Percentiles rank a stretch among this genome's conserved stretches.
These are phyloP conservation scores for Venturia pyrina DNA, from an alignment of 2,329 filamentous ascomycete genomes.

Conservation along the genomic window DNA sequence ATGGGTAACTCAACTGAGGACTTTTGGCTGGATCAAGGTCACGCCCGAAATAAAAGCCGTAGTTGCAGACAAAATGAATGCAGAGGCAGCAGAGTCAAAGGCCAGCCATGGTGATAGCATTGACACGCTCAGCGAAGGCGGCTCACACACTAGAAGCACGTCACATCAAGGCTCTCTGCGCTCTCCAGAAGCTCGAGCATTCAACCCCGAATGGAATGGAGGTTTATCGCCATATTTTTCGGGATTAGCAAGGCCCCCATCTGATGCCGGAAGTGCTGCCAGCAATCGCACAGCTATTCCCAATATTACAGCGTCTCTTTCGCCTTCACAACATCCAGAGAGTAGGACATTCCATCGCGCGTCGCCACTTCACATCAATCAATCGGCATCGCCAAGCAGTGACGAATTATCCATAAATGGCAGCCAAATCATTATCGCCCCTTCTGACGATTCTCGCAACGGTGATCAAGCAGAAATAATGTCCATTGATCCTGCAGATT, in stretches of 20 bases:
- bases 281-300: slow-evolving; percentile 27
- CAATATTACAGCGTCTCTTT: slow-evolving; percentile 11
- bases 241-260: slow-evolving; percentile 1
- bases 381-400: slow-evolving; percentile 47
- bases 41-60: slow-evolving; percentile 73
- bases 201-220: slow-evolving; percentile 5
- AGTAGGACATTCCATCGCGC: slow-evolving; percentile 15
- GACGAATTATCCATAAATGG: slow-evolving; percentile 29
- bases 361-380: slow-evolving; percentile 33
- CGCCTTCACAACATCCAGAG: slow-evolving; percentile 8
- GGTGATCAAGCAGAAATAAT: slow-evolving; percentile 1
- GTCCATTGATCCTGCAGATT: slow-evolving; percentile 8
- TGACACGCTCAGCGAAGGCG: background rate
- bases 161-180: background rate
- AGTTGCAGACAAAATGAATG: slow-evolving; percentile 61
- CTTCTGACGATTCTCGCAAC: background rate
- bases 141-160: background rate
- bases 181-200: slow-evolving; percentile 11
- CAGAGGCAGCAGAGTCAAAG: slow-evolving; percentile 18
- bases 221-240: slow-evolving; percentile 14
- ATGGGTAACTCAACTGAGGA: slow-evolving; percentile 88
- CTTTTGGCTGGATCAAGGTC: slow-evolving; percentile 81
- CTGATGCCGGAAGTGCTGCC: slow-evolving; percentile 24
- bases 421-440: background rate
- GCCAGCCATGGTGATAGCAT: slow-evolving; percentile 18